Percentiles rank a stretch among this genome's conserved stretches.
Evolutionary conservation across 2,329 filamentous ascomycete genomes (phyloP).

Genomic region (Aspergillus pseudoterreus): DNA sequence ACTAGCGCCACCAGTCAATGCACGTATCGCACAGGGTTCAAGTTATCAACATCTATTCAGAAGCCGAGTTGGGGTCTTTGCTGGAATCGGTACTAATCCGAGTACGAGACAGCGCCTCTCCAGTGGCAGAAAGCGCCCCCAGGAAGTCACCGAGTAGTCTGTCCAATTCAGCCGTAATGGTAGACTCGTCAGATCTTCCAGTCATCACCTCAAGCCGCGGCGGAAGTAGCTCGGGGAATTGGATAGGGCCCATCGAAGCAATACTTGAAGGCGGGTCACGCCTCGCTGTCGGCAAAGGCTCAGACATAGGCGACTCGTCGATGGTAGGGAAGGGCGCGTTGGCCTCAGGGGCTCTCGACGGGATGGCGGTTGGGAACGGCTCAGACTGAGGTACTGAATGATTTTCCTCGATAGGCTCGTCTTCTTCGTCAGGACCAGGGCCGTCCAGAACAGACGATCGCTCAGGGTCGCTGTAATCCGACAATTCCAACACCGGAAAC

Average conservation of each 20-base stretch:
- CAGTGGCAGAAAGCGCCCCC: slow-evolving; percentile 35
- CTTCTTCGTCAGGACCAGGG: slow-evolving; percentile 53
- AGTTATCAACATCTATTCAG: slow-evolving; percentile 3
- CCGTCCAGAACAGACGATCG: slow-evolving; percentile 52
- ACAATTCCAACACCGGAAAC: slow-evolving; percentile 45
- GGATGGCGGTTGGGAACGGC: slow-evolving; percentile 24
- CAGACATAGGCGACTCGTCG: slow-evolving; percentile 17
- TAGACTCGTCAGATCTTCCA: slow-evolving; percentile 33
- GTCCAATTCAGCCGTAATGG: slow-evolving; percentile 38
- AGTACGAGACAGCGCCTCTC: slow-evolving; percentile 27
- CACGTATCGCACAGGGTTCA: background rate
- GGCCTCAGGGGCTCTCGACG: slow-evolving; percentile 13
- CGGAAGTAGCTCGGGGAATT: slow-evolving; percentile 37
- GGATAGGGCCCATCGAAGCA: slow-evolving; percentile 18
- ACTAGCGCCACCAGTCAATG: no score
- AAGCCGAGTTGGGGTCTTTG: slow-evolving; percentile 10
- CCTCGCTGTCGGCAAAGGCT: slow-evolving; percentile 19
- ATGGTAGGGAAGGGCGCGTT: slow-evolving; percentile 6
- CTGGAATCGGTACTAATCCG: slow-evolving; percentile 9
- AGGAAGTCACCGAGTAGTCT: slow-evolving; percentile 39
- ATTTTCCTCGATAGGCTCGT: slow-evolving; percentile 33
- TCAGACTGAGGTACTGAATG: slow-evolving; percentile 14
- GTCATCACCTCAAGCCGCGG: slow-evolving; percentile 38
- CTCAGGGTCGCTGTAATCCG: slow-evolving; percentile 45
- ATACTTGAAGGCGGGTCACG: slow-evolving; percentile 8